These are phyloP conservation scores for Themeda triandra DNA, from an alignment of 176 grass and related monocot species.

Conservation along the genomic window DNA sequence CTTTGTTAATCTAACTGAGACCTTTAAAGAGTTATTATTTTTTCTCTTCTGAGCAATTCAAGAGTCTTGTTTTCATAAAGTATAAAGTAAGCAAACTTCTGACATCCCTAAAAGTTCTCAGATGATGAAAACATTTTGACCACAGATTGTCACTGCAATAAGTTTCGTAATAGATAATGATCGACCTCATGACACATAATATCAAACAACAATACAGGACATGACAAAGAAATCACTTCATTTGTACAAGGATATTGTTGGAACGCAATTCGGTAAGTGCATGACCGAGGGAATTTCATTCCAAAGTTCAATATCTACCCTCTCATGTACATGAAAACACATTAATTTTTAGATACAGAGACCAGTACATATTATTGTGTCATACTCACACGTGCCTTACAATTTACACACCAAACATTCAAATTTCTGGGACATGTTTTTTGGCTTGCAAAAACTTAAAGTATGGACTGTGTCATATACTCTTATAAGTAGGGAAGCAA, in stretches of 20 bases:
- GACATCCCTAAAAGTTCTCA: too few relatives aligned
- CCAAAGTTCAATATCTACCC: background rate
- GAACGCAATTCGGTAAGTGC: background rate
- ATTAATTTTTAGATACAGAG: background rate
- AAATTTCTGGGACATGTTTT: background rate
- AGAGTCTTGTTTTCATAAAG: background rate
- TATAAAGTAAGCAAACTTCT: slow-evolving; percentile 9
- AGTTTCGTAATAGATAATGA: background rate
- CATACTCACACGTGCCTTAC: background rate
- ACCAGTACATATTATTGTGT: background rate
- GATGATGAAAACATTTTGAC: too few relatives aligned
- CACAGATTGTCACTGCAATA: background rate
- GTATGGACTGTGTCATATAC: background rate
- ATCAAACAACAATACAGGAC: background rate
- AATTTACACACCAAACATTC: slow-evolving; percentile 2
- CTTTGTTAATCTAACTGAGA: background rate
- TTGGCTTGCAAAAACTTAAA: slow-evolving; percentile 4
- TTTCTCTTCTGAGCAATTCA: background rate
- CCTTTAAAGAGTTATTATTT: background rate
- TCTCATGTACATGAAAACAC: slow-evolving; percentile 11
- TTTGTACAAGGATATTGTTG: background rate
- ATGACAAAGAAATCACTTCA: background rate
- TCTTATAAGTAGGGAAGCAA: background rate
- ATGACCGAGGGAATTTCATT: background rate
- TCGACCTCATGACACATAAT: background rate